Evolutionary conservation across 192 early-diverging fungal species (phyloP), one percentile per base, ranked within the genome.

Genomic region (Coemansia sp.): DNA sequence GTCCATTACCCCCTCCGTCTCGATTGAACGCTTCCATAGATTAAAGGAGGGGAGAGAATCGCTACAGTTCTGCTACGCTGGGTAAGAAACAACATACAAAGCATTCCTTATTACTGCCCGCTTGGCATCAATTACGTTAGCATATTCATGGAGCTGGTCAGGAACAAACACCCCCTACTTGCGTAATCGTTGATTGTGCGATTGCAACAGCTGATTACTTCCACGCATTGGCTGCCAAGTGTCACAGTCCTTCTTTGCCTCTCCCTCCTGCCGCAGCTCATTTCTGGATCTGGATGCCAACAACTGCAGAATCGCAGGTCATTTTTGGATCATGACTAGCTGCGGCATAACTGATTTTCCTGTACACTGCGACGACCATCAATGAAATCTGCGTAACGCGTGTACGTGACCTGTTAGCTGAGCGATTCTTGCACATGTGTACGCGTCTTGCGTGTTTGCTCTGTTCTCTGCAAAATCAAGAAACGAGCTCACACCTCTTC

Each of bases 171-270:
- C n/a, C n/a, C n/a, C 44, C 44, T 15, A 1, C 6, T 25, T 50
- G 47, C 22, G 25, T 28, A 25, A 50, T 50, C 47, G 6, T 50
- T 50, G 25, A 50, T 50, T 50, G 47, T 50, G 47, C 25, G 25
- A 41, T 22, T 50, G 47, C 47, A 1, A n/a, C 47, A 50, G 47
- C 22, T 50, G 22, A 50, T 50, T 50, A 27, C 19, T 9, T 14
- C 15, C 25, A 22, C 25, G 8, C 47, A 27, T 36, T 36, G 34
- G 34, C 7, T 36, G 34, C 13, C 34, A 6, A n/a, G n/a, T n/a
- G n/a, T n/a, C n/a, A n/a, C n/a, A n/a, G n/a, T n/a, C n/a, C n/a
- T n/a, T n/a, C n/a, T n/a, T n/a, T n/a, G n/a, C n/a, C n/a, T n/a
- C n/a, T n/a, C n/a, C n/a, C n/a, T n/a, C n/a, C n/a, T n/a, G n/a